These are phyloP conservation scores for Macrotyloma uniflorum DNA, from an alignment of 306 rosid genomes.

Conservation along the genomic window DNA sequence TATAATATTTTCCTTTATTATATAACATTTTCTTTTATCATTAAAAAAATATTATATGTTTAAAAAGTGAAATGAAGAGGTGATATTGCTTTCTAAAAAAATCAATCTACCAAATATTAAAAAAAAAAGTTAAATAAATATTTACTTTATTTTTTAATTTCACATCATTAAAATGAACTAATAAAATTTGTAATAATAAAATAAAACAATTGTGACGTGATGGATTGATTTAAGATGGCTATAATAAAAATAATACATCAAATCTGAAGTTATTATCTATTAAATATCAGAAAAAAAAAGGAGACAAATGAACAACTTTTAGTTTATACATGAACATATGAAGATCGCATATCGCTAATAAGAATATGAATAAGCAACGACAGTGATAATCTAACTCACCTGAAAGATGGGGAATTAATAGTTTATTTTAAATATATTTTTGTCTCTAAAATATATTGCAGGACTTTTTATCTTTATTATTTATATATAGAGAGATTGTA, in stretches of 20 bases:
- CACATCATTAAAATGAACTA: not conserved
- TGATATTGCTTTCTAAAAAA: not conserved
- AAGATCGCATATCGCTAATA: not conserved
- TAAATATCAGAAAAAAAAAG: not conserved
- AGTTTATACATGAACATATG: not conserved
- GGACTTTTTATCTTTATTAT: too few species aligned
- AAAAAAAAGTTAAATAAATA: not conserved
- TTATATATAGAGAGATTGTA: too few species aligned
- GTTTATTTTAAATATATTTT: not conserved
- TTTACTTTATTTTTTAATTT: not conserved
- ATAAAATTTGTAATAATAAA: not conserved
- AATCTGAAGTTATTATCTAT: not conserved
- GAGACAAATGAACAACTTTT: constrained; percentile 5
- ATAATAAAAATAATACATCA: not conserved
- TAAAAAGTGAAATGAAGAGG: too few species aligned
- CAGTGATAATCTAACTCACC: not conserved
- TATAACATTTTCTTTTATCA: too few species aligned
- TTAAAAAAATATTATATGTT: too few species aligned
- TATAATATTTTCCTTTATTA: too few species aligned
- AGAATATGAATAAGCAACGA: too few species aligned
- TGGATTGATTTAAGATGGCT: not conserved
- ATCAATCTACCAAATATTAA: not conserved
- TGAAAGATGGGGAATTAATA: not conserved
- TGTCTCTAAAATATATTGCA: too few species aligned
- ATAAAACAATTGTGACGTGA: not conserved